Conservation (phyloP, 202 grass and related monocot genomes). For the Panicum virgatum region DNA sequence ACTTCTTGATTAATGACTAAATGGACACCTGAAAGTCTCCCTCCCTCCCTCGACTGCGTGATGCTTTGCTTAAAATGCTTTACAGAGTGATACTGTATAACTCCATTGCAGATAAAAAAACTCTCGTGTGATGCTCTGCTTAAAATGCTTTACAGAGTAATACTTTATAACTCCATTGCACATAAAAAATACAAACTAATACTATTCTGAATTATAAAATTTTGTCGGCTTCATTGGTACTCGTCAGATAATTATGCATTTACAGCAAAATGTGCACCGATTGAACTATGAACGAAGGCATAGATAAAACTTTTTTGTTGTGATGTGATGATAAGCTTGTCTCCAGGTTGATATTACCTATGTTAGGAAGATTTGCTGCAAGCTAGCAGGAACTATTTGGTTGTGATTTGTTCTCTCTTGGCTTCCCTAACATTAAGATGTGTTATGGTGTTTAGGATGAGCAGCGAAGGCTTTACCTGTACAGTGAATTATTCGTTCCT, state of each 20-base stretch:
- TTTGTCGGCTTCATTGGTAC: conserved; percentile 2
- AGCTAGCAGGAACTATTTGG: neutral
- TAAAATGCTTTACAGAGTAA: neutral
- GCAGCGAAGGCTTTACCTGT: conserved; percentile 75
- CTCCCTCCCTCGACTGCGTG: neutral
- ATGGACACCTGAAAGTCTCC: neutral
- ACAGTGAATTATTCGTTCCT: conserved; percentile 71
- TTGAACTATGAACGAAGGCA: conserved; percentile 2
- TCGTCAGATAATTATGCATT: neutral
- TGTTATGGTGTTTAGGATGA: conserved; percentile 70
- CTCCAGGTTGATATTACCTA: neutral
- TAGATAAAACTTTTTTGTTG: neutral
- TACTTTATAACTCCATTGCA: neutral
- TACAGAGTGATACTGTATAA: neutral
- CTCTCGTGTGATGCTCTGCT: neutral
- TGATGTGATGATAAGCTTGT: neutral
- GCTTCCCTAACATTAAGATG: conserved; percentile 39
- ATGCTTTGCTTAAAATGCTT: neutral
- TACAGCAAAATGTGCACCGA: conserved; percentile 22
- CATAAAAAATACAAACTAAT: conserved; percentile 11
- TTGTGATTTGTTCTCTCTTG: conserved; percentile 9
- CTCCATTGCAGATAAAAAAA: neutral
- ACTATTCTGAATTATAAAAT: neutral
- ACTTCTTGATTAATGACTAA: neutral
- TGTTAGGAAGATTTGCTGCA: neutral